Conservation (phyloP, 805 yeast species). For the Nakazawaea laoshanensis region DNA sequence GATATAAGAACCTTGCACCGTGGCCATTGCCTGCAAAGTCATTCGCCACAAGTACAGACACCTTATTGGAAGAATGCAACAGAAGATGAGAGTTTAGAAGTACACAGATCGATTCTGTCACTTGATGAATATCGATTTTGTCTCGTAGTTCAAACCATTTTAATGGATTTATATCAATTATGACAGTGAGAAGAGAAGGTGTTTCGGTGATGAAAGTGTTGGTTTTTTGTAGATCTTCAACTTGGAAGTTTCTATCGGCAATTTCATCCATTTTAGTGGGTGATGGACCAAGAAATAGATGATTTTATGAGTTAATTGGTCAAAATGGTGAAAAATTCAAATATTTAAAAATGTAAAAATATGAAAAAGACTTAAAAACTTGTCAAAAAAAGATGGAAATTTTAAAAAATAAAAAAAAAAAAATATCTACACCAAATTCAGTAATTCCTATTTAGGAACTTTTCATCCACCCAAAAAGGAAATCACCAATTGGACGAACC, state of each 20-base stretch:
- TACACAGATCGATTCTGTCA: constrained; percentile 60
- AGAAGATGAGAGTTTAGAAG: constrained; percentile 85
- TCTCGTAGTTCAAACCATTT: constrained; percentile 50
- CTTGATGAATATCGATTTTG: constrained; percentile 44
- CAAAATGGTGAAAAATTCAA: too few species aligned
- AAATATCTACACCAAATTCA: not conserved
- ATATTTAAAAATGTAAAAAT: too few species aligned
- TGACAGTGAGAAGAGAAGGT: constrained; percentile 72
- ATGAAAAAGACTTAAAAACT: too few species aligned
- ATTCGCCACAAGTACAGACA: constrained; percentile 73
- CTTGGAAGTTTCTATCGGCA: constrained; percentile 44
- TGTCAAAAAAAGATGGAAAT: too few species aligned
- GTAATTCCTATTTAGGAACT: not conserved
- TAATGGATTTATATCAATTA: constrained; percentile 69
- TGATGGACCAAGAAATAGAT: not conserved
- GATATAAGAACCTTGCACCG: constrained; percentile 67
- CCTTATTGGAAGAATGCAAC: constrained; percentile 73
- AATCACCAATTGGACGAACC: not conserved
- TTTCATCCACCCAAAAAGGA: not conserved
- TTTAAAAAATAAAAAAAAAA: too few species aligned
- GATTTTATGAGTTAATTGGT: too few species aligned
- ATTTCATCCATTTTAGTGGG: constrained; percentile 50
- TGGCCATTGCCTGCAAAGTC: constrained; percentile 13
- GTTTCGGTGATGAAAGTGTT: constrained; percentile 41
- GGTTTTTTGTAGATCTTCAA: constrained; percentile 7